These are phyloP conservation scores for carrot (Daucus carota) DNA, from an alignment of 129 eudicot species.

Conservation along the genomic window DNA sequence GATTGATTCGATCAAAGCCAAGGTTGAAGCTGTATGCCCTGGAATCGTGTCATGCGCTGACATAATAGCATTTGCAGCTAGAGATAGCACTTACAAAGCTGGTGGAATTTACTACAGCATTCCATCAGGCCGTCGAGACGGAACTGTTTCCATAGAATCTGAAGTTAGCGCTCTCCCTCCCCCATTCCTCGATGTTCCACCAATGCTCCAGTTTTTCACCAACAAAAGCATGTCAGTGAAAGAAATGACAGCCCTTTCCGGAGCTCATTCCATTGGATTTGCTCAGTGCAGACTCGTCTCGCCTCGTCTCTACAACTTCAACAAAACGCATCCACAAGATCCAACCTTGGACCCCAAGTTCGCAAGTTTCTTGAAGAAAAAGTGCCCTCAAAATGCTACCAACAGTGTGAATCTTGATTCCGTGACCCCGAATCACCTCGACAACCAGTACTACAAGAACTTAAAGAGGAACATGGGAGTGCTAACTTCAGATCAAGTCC, in stretches of 20 bases:
- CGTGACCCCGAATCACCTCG: slow-evolving; percentile 28
- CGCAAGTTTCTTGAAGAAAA: slow-evolving; percentile 19
- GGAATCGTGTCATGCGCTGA: slow-evolving; percentile 52
- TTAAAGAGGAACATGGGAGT: slow-evolving; percentile 29
- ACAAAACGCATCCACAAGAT: slow-evolving; percentile 19
- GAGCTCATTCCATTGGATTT: slow-evolving; percentile 52
- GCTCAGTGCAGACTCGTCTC: slow-evolving; percentile 18
- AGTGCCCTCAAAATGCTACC: slow-evolving; percentile 21
- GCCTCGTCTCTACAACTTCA: slow-evolving; percentile 25
- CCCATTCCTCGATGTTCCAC: background rate
- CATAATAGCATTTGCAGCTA: slow-evolving; percentile 42
- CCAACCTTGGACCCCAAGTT: slow-evolving; percentile 30
- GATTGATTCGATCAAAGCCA: slow-evolving; percentile 42
- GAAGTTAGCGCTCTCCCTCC: slow-evolving; percentile 28
- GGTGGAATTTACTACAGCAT: slow-evolving; percentile 34
- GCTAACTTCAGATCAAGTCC: slow-evolving; percentile 33
- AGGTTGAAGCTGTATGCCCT: slow-evolving; percentile 40
- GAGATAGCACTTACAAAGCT: slow-evolving; percentile 26
- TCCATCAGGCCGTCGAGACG: slow-evolving; percentile 46
- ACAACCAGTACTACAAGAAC: slow-evolving; percentile 35
- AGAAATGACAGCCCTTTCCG: slow-evolving; percentile 46
- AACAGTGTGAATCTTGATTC: slow-evolving; percentile 23
- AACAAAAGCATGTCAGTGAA: slow-evolving; percentile 24
- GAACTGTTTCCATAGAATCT: slow-evolving; percentile 19
- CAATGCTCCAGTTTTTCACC: slow-evolving; percentile 13